These are phyloP conservation scores for Thalassiosira mediterranea DNA, from an alignment of 352 stramenopile species.

Conservation along the genomic window DNA sequence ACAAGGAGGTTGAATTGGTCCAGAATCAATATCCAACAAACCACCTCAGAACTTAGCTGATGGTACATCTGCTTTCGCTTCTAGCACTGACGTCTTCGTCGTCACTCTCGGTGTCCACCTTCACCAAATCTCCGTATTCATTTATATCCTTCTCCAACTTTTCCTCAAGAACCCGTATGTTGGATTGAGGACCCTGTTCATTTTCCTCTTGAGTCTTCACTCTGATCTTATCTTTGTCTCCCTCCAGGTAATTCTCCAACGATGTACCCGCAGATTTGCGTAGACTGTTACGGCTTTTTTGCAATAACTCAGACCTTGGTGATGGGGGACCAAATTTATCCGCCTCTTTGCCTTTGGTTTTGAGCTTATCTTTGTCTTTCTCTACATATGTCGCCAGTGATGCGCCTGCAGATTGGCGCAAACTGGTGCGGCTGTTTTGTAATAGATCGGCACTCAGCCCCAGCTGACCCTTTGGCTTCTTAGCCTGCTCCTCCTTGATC, in stretches of 20 bases:
- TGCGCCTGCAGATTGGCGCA: conserved; percentile 10
- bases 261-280: no score
- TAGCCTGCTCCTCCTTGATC: conserved; percentile 4
- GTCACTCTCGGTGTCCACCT: not conserved
- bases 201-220: no score
- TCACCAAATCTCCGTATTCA: no score
- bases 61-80: conserved; percentile 11
- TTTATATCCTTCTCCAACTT: conserved; percentile 16
- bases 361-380: no score
- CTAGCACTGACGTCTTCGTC: not conserved
- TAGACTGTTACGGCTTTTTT: no score
- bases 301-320: no score
- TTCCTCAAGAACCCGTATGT: conserved; percentile 4
- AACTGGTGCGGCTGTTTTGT: not conserved
- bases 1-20: no score
- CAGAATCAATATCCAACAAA: not conserved
- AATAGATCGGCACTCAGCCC: conserved; percentile 16
- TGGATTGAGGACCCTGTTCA: no score
- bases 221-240: no score
- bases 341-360: no score
- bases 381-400: conserved; percentile 6
- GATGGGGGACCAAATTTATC: no score
- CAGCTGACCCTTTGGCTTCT: conserved; percentile 18
- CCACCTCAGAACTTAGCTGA: conserved; percentile 5
- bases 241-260: no score